phyloP scores from a whole-genome alignment of 257 asterid genomes.

The Catharanthus roseus region DNA sequence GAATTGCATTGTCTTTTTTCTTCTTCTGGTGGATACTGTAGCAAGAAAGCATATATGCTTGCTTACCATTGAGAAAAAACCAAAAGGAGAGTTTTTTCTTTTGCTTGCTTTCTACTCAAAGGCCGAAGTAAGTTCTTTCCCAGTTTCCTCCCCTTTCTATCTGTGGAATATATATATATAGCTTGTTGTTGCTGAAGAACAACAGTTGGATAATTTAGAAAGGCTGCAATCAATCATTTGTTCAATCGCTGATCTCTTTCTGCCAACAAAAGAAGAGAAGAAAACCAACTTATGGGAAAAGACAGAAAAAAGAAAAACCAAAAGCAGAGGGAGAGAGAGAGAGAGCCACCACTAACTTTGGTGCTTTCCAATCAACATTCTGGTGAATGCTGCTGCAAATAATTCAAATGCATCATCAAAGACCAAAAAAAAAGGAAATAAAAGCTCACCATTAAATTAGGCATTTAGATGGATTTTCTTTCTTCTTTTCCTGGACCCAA shows the following conservation, averaged over 20 bases:
- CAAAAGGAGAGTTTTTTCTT: slow-evolving; percentile 31
- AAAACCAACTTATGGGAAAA: slow-evolving; percentile 2
- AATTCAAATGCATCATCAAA: too few species aligned
- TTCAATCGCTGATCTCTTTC: slow-evolving; percentile 3
- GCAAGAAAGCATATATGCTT: slow-evolving; percentile 61
- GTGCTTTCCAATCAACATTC: not conserved
- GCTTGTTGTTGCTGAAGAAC: not conserved
- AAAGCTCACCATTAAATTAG: too few species aligned
- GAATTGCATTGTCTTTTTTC: slow-evolving; percentile 15
- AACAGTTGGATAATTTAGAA: too few species aligned
- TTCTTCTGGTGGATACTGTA: slow-evolving; percentile 11
- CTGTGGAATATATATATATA: not conserved
- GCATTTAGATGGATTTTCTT: too few species aligned
- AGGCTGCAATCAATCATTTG: not conserved
- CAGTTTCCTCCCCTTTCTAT: too few species aligned
- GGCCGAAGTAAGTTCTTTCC: too few species aligned
- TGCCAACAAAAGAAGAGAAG: not conserved
- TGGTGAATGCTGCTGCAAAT: too few species aligned
- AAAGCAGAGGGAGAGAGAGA: slow-evolving; percentile 1
- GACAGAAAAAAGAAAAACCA: not conserved
- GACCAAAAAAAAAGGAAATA: too few species aligned
- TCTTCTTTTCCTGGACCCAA: too few species aligned
- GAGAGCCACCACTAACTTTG: not conserved
- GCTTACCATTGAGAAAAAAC: slow-evolving; percentile 47
- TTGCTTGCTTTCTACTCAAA: slow-evolving; percentile 94